phyloP scores from a whole-genome alignment of 169 alveolate genomes.

The Plasmodium billcollinsi region DNA sequence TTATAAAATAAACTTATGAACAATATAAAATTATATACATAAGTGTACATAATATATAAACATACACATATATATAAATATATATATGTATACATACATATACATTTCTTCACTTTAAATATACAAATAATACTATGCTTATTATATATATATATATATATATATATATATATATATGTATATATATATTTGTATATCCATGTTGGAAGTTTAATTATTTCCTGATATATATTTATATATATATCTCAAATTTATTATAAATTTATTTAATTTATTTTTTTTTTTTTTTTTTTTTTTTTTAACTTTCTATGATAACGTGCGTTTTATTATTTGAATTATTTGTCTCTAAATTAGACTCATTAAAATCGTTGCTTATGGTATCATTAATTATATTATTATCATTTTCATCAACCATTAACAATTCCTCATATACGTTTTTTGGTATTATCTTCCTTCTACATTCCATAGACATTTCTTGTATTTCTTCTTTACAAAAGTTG shows the following conservation, averaged over 20 bases:
- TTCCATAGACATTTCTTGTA: conserved; percentile 73
- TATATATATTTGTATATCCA: too few relatives aligned
- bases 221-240: neutral
- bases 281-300: conserved; percentile 7
- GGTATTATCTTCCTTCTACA: conserved; percentile 64
- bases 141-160: too few relatives aligned
- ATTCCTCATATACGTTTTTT: conserved; percentile 17
- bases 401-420: neutral
- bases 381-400: neutral
- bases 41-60: too few relatives aligned
- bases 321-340: conserved; percentile 16
- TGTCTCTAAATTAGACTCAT: conserved; percentile 17
- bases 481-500: conserved; percentile 76
- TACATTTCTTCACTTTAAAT: too few relatives aligned
- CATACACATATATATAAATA: too few relatives aligned
- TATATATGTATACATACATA: too few relatives aligned
- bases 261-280: neutral
- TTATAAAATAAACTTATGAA: too few relatives aligned
- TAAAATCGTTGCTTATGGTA: neutral
- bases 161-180: too few relatives aligned
- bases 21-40: too few relatives aligned
- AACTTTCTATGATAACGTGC: conserved; percentile 15
- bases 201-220: neutral
- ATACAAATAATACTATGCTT: too few relatives aligned
- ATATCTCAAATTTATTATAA: neutral